Evolutionary conservation across 768 basidiomycete genomes (phyloP), one percentile per base, ranked within the genome.

Genomic region (Grammothele lineata): DNA sequence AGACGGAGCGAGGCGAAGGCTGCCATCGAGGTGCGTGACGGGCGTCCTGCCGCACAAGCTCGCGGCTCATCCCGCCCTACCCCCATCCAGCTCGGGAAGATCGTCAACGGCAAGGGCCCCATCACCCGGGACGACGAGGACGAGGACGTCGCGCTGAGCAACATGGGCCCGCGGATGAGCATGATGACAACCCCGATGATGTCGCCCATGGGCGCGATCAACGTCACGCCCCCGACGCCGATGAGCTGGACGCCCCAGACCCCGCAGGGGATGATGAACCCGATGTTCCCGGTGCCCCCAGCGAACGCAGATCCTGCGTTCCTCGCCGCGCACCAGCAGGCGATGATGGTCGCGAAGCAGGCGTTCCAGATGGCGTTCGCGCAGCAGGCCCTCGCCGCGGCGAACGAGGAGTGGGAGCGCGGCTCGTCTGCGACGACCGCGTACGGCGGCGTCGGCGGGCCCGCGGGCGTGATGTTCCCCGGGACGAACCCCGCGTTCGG

Each of bases 371-470:
- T 87, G 72, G 86, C 91, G 3, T 85, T 93, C 35, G 91, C 91
- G 5, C 91, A 91, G 64, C 91, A 92, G 55, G 91, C 91, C 4
- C 85, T 92, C 77, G 85, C 81, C 7, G 80, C 83, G 7, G 91
- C 91, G n/a, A 88, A 77, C 17, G 91, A 92, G 25, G 89, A 92
- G 61, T 93, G 91, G 91, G 91, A 93, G 61, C 81, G 90, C 26
- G 76, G 80, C 6, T 89, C 87, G 43, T 77, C 70, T 6, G 61
- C 60, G 33, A 66, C 72, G 50, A 51, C 61, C 56, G 57, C 56
- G 39, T 57, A 56, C 54, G 59, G 59, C 15, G 65, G 69, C 17
- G 45, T 60, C 44, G 55, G 51, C 39, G 54, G 60, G 65, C 66
- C 47, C 62, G 21, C 30, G 48, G 45, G 51, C 37, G 53, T 47